Evolutionary conservation across 2,329 filamentous ascomycete species (phyloP).

Genomic region (Penicillium sp.): DNA sequence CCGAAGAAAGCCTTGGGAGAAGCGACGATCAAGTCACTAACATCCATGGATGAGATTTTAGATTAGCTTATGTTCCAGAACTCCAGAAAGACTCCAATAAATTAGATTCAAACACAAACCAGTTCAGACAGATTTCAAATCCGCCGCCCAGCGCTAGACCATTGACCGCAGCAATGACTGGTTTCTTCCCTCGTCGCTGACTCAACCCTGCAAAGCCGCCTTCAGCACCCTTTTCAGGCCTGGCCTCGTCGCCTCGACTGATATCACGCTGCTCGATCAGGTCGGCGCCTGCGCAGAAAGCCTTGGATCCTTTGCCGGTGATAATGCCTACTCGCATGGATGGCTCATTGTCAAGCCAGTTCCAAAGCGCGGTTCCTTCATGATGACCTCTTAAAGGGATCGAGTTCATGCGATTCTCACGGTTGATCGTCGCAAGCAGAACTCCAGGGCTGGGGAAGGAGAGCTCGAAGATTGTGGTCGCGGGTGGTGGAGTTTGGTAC

Average conservation of each 20-base stretch:
- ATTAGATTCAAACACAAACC: slow-evolving; percentile 43
- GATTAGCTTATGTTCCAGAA: neutral
- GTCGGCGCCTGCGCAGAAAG: slow-evolving; percentile 50
- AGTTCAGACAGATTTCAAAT: slow-evolving; percentile 90
- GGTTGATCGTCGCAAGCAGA: slow-evolving; percentile 49
- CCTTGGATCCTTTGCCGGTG: slow-evolving; percentile 46
- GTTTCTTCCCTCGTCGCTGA: slow-evolving; percentile 65
- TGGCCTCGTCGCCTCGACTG: slow-evolving; percentile 4
- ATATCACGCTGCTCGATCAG: slow-evolving; percentile 44
- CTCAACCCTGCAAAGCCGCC: slow-evolving; percentile 59
- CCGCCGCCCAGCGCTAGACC: slow-evolving; percentile 75
- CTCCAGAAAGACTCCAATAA: neutral
- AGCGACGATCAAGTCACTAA: slow-evolving; percentile 72
- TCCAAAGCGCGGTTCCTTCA: slow-evolving; percentile 42
- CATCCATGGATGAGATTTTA: neutral
- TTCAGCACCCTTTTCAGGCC: slow-evolving; percentile 21
- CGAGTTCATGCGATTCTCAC: slow-evolving; percentile 44
- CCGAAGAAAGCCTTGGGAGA: slow-evolving; percentile 59
- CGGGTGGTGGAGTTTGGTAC: neutral
- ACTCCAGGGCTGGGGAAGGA: slow-evolving; percentile 45
- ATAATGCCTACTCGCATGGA: slow-evolving; percentile 45
- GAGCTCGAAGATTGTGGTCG: slow-evolving; percentile 4
- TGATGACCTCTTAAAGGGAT: slow-evolving; percentile 43
- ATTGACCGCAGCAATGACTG: slow-evolving; percentile 76
- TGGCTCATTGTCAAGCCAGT: slow-evolving; percentile 47